Evolutionary conservation across 2,329 filamentous ascomycete genomes (phyloP), one percentile per base, ranked within the genome.

Genomic region (Fusarium poae): DNA sequence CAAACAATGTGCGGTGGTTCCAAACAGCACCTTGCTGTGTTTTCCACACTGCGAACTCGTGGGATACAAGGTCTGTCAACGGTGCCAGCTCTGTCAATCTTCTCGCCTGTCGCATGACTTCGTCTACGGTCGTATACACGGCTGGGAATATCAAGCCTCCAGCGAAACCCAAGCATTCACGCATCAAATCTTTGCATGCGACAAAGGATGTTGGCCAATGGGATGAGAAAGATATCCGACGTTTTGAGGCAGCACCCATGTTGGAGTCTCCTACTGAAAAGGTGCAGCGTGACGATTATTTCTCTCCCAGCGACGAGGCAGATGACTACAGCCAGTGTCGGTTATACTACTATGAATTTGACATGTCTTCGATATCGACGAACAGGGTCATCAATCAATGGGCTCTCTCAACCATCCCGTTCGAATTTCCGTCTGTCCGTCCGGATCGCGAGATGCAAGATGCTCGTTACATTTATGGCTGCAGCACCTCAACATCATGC

Each of bases 1-100:
- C 90, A 2, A 75, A 85, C 2, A 78, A 80, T 2, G 82, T 91
- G 4, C 82, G 83, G 12, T 92, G 90, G 89, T 92, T 90, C 64
- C 85, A 90, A 76, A 91, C 89, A 0, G 84, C 85, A 13, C 82
- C 88, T 8, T 92, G 89, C 71, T 88, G 89, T 70, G 90, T 92
- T 44, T 91, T 92, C 65, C 91, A 92, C 71, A 91, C 89, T 0
- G 90, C 89, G 1, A 92, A 91, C 68, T 86, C 87, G 3, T 93
- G 90, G 91, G 88, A 92, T 53, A 60, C 57, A 15, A 27, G 11
- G 0, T n/a, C 27, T 7, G 21, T 12, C 1, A 9, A 45, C 0
- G 27, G 20, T 2, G 25, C 27, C 1, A n/a, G 2, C 1, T 59
- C 46, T 8, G 87, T 92, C 6, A 88, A 89, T 71, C 84, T 92